These are phyloP conservation scores for Tetragonia tetragonoides DNA, from an alignment of 148 eudicot species.

Conservation along the genomic window DNA sequence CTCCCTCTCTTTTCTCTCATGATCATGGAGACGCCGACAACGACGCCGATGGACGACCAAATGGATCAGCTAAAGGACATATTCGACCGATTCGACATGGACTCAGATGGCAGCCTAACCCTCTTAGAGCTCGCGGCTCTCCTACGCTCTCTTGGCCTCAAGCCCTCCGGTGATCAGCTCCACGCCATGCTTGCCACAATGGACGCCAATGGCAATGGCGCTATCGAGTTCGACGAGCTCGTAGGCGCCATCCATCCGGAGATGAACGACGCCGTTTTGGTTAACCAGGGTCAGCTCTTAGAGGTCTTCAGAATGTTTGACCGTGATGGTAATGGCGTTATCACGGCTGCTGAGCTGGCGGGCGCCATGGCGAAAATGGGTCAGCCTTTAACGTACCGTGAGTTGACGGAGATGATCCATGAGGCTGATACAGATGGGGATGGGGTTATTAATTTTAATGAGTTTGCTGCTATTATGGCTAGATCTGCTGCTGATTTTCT, in stretches of 20 bases:
- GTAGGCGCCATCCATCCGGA: slow-evolving; percentile 33
- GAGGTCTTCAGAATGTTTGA: slow-evolving; percentile 40
- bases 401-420: slow-evolving; percentile 38
- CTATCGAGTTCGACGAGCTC: slow-evolving; percentile 43
- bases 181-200: slow-evolving; percentile 28
- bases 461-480: slow-evolving; percentile 49
- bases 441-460: slow-evolving; percentile 45
- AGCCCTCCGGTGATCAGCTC: slow-evolving; percentile 39
- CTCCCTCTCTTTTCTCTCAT: too few relatives aligned
- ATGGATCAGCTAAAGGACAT: slow-evolving; percentile 32
- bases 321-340: slow-evolving; percentile 45
- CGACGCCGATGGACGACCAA: slow-evolving; percentile 16
- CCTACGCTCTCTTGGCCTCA: slow-evolving; percentile 44
- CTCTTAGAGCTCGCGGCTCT: slow-evolving; percentile 50
- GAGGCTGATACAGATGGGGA: slow-evolving; percentile 47
- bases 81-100: slow-evolving; percentile 52
- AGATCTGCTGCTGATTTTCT: slow-evolving; percentile 38
- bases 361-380: slow-evolving; percentile 64
- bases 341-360: slow-evolving; percentile 51
- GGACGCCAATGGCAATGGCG: slow-evolving; percentile 44
- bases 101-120: slow-evolving; percentile 50
- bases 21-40: too few relatives aligned
- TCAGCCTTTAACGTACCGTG: slow-evolving; percentile 41
- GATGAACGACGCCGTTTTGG: slow-evolving; percentile 11
- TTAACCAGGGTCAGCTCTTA: slow-evolving; percentile 28